Percentiles rank a stretch among this genome's conserved stretches.
Conservation (phyloP, 805 yeast genomes). For the Tetrapisispora fleetii region DNA sequence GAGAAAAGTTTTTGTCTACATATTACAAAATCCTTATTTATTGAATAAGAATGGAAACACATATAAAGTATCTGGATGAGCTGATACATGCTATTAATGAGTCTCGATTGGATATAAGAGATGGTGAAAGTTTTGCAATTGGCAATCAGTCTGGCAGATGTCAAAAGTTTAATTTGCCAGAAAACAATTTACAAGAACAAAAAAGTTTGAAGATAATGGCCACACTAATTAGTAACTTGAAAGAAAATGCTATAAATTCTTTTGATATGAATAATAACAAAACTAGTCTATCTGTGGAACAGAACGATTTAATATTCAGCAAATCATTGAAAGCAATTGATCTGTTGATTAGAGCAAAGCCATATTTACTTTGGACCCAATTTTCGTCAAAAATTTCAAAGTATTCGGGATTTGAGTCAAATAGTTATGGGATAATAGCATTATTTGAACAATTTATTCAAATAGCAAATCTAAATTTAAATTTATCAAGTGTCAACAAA, state of each 20-base stretch:
- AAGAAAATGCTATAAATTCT: constrained; percentile 5
- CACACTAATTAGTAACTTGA: constrained; percentile 14
- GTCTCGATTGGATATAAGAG: constrained; percentile 1
- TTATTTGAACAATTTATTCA: constrained; percentile 12
- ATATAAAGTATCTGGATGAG: constrained; percentile 24
- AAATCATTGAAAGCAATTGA: constrained; percentile 23
- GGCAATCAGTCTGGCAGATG: background rate
- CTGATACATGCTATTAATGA: constrained; percentile 21
- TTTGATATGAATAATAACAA: background rate
- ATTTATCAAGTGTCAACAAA: constrained; percentile 2
- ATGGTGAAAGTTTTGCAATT: background rate
- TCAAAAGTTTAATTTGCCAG: background rate
- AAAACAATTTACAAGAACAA: constrained; percentile 5
- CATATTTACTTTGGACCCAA: constrained; percentile 9
- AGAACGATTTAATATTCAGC: constrained; percentile 17
- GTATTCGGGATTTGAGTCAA: background rate
- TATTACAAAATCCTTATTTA: background rate
- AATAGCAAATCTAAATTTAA: constrained; percentile 9
- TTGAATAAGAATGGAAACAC: constrained; percentile 16
- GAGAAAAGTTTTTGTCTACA: too few species aligned
- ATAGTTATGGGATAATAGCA: constrained; percentile 10
- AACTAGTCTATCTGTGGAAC: constrained; percentile 4
- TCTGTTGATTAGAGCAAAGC: constrained; percentile 15
- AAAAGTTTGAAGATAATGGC: constrained; percentile 16
- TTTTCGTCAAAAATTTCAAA: background rate